A percentile compares a stretch with the other conserved stretches of the same genome.
Evolutionary conservation across 768 basidiomycete genomes (phyloP).

Genomic region (Phlegmacium glaucopus): DNA sequence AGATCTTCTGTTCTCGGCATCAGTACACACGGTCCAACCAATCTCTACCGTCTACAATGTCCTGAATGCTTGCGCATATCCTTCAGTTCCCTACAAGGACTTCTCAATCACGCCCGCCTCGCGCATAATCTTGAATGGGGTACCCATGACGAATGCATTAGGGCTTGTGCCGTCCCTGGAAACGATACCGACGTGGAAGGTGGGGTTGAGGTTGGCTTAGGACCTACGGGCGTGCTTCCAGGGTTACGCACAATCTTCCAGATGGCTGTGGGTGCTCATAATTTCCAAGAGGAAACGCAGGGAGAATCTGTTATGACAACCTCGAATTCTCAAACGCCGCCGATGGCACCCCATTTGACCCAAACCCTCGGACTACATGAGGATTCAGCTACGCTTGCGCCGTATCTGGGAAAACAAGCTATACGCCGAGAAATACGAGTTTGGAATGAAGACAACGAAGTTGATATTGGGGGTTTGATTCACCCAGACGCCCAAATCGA

Average conservation of each 20-base stretch:
- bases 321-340: conserved; percentile 5
- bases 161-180: conserved; percentile 43
- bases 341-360: conserved; percentile 25
- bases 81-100: conserved; percentile 50
- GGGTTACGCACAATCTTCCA: conserved; percentile 47
- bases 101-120: conserved; percentile 52
- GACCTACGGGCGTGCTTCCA: conserved; percentile 39
- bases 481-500: neutral
- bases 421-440: conserved; percentile 40
- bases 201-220: conserved; percentile 43
- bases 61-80: conserved; percentile 41
- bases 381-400: conserved; percentile 47
- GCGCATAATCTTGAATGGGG: conserved; percentile 49
- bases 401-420: conserved; percentile 42
- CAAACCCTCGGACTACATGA: conserved; percentile 46
- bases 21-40: conserved; percentile 14
- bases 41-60: conserved; percentile 40
- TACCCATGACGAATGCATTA: conserved; percentile 53
- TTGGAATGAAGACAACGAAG: conserved; percentile 32
- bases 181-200: conserved; percentile 34
- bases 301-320: conserved; percentile 1
- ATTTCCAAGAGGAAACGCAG: neutral
- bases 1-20: conserved; percentile 22
- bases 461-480: conserved; percentile 31
- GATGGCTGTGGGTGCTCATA: conserved; percentile 38